Conservation (phyloP, 805 yeast species). For the Myxozyma sirexii region DNA sequence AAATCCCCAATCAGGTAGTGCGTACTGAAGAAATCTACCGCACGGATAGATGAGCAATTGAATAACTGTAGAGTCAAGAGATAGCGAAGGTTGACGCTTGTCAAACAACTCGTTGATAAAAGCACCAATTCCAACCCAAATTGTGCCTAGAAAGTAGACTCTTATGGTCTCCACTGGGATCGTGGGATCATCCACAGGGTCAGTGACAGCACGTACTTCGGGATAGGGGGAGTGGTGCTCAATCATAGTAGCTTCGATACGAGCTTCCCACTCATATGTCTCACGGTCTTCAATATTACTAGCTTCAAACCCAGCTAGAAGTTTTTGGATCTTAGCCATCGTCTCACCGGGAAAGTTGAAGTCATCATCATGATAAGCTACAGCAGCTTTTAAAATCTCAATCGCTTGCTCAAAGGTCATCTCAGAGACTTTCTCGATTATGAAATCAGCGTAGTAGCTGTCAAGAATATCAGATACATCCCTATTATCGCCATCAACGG, state of each 20-base stretch:
- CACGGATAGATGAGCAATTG: constrained; percentile 67
- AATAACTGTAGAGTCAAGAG: constrained; percentile 61
- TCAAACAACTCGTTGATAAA: constrained; percentile 63
- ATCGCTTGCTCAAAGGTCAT: constrained; percentile 45
- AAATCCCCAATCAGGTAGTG: constrained; percentile 29
- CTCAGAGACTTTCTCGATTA: constrained; percentile 11
- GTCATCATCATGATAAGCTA: constrained; percentile 48
- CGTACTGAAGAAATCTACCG: constrained; percentile 48
- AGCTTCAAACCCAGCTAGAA: constrained; percentile 17
- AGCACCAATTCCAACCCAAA: constrained; percentile 59
- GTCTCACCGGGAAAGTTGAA: constrained; percentile 48
- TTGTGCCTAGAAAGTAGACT: constrained; percentile 54
- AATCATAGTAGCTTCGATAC: constrained; percentile 51
- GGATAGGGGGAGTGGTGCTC: constrained; percentile 57
- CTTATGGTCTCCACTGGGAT: constrained; percentile 55
- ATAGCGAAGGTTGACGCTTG: constrained; percentile 57
- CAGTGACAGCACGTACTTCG: constrained; percentile 62
- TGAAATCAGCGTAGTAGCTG: constrained; percentile 4
- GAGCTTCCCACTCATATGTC: constrained; percentile 40
- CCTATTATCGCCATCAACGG: neutral
- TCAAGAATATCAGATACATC: constrained; percentile 7
- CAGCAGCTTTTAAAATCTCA: constrained; percentile 27
- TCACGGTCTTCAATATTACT: constrained; percentile 19
- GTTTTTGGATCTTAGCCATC: constrained; percentile 11
- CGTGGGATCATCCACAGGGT: constrained; percentile 54